Percentiles rank a stretch among this genome's conserved stretches.
Evolutionary conservation across 169 alveolate genomes (phyloP).

Genomic region (Neospora caninum): DNA sequence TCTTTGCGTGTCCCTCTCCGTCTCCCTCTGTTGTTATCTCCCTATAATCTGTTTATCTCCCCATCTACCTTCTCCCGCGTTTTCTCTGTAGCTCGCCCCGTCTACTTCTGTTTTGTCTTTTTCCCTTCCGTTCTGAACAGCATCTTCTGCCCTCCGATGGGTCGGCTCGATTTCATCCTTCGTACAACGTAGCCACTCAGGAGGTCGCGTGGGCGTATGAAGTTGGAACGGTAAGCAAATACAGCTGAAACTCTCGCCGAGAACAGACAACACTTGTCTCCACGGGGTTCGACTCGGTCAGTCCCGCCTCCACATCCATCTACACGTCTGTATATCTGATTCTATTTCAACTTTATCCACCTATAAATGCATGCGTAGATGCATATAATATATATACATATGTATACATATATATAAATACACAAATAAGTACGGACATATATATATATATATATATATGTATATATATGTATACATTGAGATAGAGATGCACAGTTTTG

Average conservation of each 20-base stretch:
- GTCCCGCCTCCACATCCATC: background rate
- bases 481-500: no score
- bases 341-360: background rate
- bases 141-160: slow-evolving; percentile 83
- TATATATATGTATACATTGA: no score
- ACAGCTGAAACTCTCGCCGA: no score
- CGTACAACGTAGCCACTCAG: slow-evolving; percentile 73
- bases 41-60: no score
- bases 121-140: background rate
- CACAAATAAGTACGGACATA: no score
- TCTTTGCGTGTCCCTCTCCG: no score
- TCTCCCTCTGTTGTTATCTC: no score
- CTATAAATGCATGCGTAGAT: background rate
- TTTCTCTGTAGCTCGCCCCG: background rate
- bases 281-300: no score
- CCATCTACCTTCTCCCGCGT: no score
- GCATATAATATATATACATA: background rate
- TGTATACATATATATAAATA: background rate
- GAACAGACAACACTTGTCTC: no score
- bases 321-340: background rate
- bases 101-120: no score
- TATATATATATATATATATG: no score
- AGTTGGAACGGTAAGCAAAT: slow-evolving; percentile 76
- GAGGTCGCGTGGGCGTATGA: slow-evolving; percentile 87
- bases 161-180: slow-evolving; percentile 80